phyloP scores from a whole-genome alignment of 2,329 filamentous ascomycete species.

The Verticillium klebahnii region DNA sequence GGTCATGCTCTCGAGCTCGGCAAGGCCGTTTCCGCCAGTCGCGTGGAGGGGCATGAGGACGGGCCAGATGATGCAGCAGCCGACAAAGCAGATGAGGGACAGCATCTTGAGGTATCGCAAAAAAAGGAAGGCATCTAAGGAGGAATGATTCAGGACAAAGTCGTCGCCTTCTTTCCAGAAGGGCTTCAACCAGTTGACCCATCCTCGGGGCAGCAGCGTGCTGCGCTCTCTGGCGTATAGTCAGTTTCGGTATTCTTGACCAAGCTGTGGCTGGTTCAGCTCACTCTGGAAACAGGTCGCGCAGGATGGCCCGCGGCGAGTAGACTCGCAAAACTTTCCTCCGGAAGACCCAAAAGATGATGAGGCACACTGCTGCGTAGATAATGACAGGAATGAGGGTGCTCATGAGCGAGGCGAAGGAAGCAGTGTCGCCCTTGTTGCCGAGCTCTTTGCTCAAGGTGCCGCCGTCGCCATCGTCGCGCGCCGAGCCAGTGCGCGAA shows the following conservation, averaged over 20 bases:
- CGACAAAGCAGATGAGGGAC: constrained; percentile 74
- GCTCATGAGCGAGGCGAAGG: constrained; percentile 35
- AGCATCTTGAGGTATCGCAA: constrained; percentile 64
- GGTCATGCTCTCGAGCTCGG: constrained; percentile 59
- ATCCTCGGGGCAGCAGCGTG: constrained; percentile 46
- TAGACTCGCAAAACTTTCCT: constrained; percentile 48
- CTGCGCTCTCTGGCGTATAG: constrained; percentile 7
- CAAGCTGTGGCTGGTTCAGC: constrained; percentile 11
- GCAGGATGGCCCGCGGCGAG: constrained; percentile 47
- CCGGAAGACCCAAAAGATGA: constrained; percentile 46
- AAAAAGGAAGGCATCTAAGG: constrained; percentile 87
- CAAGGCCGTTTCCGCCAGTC: constrained; percentile 63
- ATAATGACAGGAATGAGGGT: constrained; percentile 50
- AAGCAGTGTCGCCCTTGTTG: constrained; percentile 32
- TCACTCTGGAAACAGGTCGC: constrained; percentile 45
- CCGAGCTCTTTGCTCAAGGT: constrained; percentile 28
- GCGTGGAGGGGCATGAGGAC: constrained; percentile 80
- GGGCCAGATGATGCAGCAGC: constrained; percentile 78
- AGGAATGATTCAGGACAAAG: constrained; percentile 83
- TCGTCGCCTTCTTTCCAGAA: constrained; percentile 69
- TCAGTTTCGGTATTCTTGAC: neutral
- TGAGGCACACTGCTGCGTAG: constrained; percentile 42
- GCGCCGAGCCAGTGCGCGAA: constrained; percentile 36
- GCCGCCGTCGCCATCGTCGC: constrained; percentile 32
- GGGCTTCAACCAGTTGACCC: constrained; percentile 62